Evolutionary conservation across 2,329 filamentous ascomycete genomes (phyloP).

Genomic region (Cadophora gregata): DNA sequence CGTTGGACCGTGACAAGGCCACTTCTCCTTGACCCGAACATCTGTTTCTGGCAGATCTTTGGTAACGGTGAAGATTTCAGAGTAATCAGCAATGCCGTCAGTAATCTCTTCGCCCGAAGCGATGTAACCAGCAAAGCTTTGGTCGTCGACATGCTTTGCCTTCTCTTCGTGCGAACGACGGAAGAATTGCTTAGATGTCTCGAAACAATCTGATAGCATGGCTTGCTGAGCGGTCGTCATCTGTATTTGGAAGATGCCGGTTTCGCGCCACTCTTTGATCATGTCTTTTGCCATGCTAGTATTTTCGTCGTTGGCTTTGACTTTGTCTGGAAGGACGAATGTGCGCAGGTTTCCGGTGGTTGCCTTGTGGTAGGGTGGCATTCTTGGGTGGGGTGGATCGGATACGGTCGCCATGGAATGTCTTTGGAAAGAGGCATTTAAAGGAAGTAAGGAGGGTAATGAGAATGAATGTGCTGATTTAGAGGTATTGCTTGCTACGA

Average conservation of each 20-base stretch:
- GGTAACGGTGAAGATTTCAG: neutral
- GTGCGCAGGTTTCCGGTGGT: neutral
- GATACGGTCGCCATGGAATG: neutral
- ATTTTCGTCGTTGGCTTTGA: neutral
- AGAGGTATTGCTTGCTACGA: neutral
- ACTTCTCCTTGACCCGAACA: neutral
- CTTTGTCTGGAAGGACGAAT: neutral
- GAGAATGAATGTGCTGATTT: neutral
- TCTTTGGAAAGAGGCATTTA: neutral
- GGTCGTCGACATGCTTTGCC: neutral
- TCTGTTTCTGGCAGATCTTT: neutral
- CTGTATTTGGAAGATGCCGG: neutral
- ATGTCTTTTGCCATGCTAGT: neutral
- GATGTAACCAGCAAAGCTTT: neutral
- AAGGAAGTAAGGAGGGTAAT: neutral
- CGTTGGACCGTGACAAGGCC: neutral
- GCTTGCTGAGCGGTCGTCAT: neutral
- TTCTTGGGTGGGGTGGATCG: neutral
- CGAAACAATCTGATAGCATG: neutral
- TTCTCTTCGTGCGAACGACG: neutral
- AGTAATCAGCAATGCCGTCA: neutral
- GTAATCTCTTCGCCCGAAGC: neutral
- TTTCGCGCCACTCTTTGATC: constrained; percentile 1
- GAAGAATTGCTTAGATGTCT: neutral
- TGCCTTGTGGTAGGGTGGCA: neutral